Evolutionary conservation across 768 basidiomycete species (phyloP).

Genomic region (Termitomyces bulborhizus): DNA sequence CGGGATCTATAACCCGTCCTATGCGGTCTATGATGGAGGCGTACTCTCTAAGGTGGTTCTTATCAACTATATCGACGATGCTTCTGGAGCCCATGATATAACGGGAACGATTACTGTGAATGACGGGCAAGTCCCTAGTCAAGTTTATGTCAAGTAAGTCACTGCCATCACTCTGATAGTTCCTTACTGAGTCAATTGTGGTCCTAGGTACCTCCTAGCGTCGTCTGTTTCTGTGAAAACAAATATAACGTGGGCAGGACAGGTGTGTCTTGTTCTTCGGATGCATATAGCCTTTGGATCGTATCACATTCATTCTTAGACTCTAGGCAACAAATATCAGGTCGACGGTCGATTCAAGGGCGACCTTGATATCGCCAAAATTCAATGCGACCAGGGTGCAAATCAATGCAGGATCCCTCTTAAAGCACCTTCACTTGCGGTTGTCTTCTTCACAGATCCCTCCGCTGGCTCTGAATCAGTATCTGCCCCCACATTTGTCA

Average conservation of each 20-base stretch:
- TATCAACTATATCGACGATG: conserved; percentile 68
- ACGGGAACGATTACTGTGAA: conserved; percentile 43
- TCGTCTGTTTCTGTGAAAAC: conserved; percentile 50
- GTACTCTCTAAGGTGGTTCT: conserved; percentile 55
- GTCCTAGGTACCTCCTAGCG: conserved; percentile 48
- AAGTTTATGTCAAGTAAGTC: conserved; percentile 51
- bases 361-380: conserved; percentile 43
- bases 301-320: conserved; percentile 26
- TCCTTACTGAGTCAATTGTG: background rate
- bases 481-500: conserved; percentile 43
- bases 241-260: conserved; percentile 76
- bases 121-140: conserved; percentile 38
- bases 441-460: conserved; percentile 59
- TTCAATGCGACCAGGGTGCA: conserved; percentile 48
- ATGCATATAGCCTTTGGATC: background rate
- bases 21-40: conserved; percentile 72
- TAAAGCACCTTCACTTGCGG: conserved; percentile 66
- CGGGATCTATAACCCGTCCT: conserved; percentile 51
- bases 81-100: conserved; percentile 48
- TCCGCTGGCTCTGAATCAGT: conserved; percentile 19
- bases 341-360: conserved; percentile 68
- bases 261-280: conserved; percentile 33
- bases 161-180: background rate
- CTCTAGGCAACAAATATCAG: conserved; percentile 53
- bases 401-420: conserved; percentile 58